phyloP scores from a whole-genome alignment of 768 basidiomycete genomes.

The Xerocomellus intermedius region DNA sequence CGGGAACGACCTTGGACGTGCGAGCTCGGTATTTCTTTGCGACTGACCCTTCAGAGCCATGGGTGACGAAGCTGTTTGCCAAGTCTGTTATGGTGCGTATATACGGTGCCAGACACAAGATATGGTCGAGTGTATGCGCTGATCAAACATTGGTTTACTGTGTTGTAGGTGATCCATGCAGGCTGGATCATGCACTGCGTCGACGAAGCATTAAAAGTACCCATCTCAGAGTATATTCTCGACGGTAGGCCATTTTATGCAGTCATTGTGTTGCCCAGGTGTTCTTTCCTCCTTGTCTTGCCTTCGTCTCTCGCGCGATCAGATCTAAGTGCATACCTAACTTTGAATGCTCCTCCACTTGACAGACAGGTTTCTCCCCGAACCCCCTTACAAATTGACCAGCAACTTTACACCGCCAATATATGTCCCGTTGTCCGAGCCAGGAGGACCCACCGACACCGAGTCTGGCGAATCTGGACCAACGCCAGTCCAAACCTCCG shows the following conservation, averaged over 20 bases:
- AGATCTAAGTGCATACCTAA: background rate
- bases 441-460: background rate
- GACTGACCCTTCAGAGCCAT: constrained; percentile 24
- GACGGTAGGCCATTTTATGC: constrained; percentile 25
- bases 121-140: constrained; percentile 10
- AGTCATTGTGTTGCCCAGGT: background rate
- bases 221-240: constrained; percentile 29
- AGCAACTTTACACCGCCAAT: background rate
- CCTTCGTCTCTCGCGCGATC: background rate
- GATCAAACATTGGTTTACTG: background rate
- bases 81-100: constrained; percentile 31
- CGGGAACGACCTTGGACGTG: constrained; percentile 6
- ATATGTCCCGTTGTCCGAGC: background rate
- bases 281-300: background rate
- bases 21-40: constrained; percentile 33
- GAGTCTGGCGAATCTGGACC: background rate
- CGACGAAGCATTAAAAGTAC: constrained; percentile 23
- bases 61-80: constrained; percentile 25
- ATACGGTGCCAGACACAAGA: background rate
- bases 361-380: constrained; percentile 19
- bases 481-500: constrained; percentile 3
- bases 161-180: constrained; percentile 29
- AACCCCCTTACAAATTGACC: constrained; percentile 19
- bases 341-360: background rate
- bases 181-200: constrained; percentile 32